Base-by-base conservation (phyloP, 352 stramenopile species). In the Phytophthora tubulina region DNA sequence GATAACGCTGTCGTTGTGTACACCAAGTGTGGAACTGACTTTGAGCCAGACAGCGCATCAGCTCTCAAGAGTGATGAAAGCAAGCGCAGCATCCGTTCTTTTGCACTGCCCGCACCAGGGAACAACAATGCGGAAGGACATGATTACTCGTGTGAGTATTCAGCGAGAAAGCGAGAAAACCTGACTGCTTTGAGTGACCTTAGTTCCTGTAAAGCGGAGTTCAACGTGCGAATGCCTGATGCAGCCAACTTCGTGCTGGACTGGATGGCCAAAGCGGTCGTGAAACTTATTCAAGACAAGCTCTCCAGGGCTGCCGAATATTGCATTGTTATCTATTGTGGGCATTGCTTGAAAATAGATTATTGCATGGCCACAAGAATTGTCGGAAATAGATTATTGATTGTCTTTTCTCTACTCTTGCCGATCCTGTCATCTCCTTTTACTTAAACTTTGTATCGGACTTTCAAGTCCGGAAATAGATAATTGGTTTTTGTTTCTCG, bases 1-100 rank as follows among this genome's bases (percentile, higher is more conserved):
- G 70, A 77, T 3, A 73, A 77, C 21, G 44, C 64, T n/a, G 41
- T 77, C 6, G 13, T 73, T 17, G 48, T 77, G 6, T 73, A 77
- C 53, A 77, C 70, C 2, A 73, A 77, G 58, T 70, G 70, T 27
- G 42, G 54, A 15, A 32, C 3, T 6, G 64, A 77, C 6, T 77
- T 77, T n/a, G 64, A 77, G 21, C 64, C 70, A 8, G 21, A 38
- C 1, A 73, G 50, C 17, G 65, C 63, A 4, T 51, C 44, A 4
- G 69, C 67, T 32, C 58, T 77, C n/a, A 48, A 77, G 3, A 52
- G 67, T 17, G 13, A 57, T 5, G 45, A 62, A 33, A 54, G 3
- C 33, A 77, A 73, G 15, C 39, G 39, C 11, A 13, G 15, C 1
- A 77, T 77, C 36, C 56, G 39, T 5, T 73, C 70, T 1, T 70